Conservation (phyloP, 75 land plant genomes). For the Sequoiadendron giganteum region DNA sequence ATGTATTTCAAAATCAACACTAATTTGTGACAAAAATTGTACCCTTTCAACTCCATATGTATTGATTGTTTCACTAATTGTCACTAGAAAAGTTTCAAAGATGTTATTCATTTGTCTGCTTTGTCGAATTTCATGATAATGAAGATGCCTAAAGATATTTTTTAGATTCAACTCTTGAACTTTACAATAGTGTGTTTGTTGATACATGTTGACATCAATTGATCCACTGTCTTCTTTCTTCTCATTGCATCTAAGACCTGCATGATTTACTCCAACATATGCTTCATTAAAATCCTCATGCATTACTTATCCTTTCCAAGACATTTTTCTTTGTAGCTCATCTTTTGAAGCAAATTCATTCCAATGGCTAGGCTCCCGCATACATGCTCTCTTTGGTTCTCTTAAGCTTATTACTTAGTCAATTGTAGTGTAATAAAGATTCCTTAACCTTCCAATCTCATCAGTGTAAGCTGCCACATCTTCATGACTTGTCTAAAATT, state of each 20-base stretch:
- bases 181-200: neutral
- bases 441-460: too few species aligned
- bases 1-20: neutral
- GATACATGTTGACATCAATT: neutral
- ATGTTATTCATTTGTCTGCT: neutral
- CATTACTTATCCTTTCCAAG: neutral
- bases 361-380: neutral
- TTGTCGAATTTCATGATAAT: neutral
- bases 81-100: neutral
- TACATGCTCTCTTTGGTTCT: too few species aligned
- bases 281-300: neutral
- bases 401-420: too few species aligned
- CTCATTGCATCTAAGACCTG: neutral
- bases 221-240: neutral
- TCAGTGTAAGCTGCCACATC: too few species aligned
- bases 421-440: too few species aligned
- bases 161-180: neutral
- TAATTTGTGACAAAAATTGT: neutral
- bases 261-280: neutral
- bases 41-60: neutral
- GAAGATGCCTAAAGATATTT: neutral
- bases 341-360: neutral
- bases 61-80: neutral
- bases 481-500: too few species aligned
- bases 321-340: neutral